A percentile compares a stretch with the other conserved stretches of the same genome.
Conservation (phyloP, 306 rosid genomes). For the Prosopis cineraria region DNA sequence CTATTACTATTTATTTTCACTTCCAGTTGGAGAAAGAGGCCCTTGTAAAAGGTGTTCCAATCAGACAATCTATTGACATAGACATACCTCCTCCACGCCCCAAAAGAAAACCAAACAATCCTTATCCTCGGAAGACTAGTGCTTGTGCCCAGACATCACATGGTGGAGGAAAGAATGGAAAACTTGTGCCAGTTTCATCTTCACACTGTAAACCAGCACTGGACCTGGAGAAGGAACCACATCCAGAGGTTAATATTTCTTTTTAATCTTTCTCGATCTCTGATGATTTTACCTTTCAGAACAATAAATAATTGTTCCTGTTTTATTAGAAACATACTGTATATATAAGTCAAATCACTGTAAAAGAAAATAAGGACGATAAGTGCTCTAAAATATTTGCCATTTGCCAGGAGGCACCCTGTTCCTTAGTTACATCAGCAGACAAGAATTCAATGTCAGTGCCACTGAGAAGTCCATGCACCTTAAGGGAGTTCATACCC, state of each 20-base stretch:
- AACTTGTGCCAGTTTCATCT: slow-evolving; percentile 53
- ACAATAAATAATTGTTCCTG: slow-evolving; percentile 28
- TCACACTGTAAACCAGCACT: slow-evolving; percentile 53
- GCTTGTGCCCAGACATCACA: slow-evolving; percentile 49
- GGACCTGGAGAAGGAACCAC: slow-evolving; percentile 73
- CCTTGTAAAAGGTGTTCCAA: slow-evolving; percentile 68
- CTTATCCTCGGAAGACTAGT: slow-evolving; percentile 87
- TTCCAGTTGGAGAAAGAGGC: slow-evolving; percentile 96
- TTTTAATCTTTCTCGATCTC: slow-evolving; percentile 14
- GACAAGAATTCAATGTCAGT: slow-evolving; percentile 48
- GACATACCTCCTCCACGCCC: slow-evolving; percentile 98
- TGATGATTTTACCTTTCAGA: slow-evolving; percentile 25
- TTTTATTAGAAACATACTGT: slow-evolving; percentile 51
- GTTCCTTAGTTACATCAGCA: slow-evolving; percentile 65
- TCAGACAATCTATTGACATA: slow-evolving; percentile 75
- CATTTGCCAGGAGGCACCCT: slow-evolving; percentile 58
- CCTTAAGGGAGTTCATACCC: slow-evolving; percentile 65
- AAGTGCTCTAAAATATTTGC: slow-evolving; percentile 55
- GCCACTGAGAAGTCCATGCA: slow-evolving; percentile 44
- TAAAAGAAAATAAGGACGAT: slow-evolving; percentile 55
- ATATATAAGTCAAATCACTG: slow-evolving; percentile 51
- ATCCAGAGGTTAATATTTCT: slow-evolving; percentile 61
- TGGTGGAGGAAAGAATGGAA: slow-evolving; percentile 71
- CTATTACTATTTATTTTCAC: slow-evolving; percentile 34
- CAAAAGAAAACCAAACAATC: slow-evolving; percentile 90